These are phyloP conservation scores for Phalaenopsis equestris DNA, from an alignment of 106 monocot genomes.

Conservation along the genomic window DNA sequence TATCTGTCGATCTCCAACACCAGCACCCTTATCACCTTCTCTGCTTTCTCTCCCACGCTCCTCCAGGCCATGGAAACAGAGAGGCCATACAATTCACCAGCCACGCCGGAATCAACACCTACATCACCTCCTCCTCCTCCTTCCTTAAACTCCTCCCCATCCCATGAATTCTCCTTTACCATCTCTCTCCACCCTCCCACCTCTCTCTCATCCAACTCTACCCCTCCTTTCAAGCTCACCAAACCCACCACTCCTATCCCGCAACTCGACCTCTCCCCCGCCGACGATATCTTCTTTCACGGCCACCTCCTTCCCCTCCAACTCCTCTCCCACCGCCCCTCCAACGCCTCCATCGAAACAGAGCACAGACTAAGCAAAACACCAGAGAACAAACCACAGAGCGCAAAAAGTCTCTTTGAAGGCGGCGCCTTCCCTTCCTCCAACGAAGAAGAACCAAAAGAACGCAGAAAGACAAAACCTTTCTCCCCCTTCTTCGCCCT, in stretches of 20 bases:
- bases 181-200: slow-evolving; percentile 45
- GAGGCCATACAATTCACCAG: not conserved
- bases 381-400: no score
- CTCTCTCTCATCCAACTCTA: not conserved
- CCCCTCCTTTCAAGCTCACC: not conserved
- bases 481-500: slow-evolving; percentile 25
- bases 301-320: slow-evolving; percentile 58
- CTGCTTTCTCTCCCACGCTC: not conserved
- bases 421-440: not conserved
- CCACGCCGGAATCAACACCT: not conserved
- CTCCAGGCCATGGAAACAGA: not conserved
- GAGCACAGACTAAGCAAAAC: not conserved
- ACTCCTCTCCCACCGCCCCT: slow-evolving; percentile 9
- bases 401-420: not conserved
- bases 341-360: not conserved
- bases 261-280: slow-evolving; percentile 47
- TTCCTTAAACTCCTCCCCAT: slow-evolving; percentile 42
- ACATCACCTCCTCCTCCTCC: slow-evolving; percentile 7
- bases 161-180: slow-evolving; percentile 75
- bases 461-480: not conserved
- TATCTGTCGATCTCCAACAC: not conserved
- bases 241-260: not conserved
- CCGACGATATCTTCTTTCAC: slow-evolving; percentile 83
- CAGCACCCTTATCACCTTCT: not conserved
- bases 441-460: not conserved